A percentile compares a stretch with the other conserved stretches of the same genome.
Evolutionary conservation across 2,329 filamentous ascomycete species (phyloP).

Genomic region (Passalora sequoiae): DNA sequence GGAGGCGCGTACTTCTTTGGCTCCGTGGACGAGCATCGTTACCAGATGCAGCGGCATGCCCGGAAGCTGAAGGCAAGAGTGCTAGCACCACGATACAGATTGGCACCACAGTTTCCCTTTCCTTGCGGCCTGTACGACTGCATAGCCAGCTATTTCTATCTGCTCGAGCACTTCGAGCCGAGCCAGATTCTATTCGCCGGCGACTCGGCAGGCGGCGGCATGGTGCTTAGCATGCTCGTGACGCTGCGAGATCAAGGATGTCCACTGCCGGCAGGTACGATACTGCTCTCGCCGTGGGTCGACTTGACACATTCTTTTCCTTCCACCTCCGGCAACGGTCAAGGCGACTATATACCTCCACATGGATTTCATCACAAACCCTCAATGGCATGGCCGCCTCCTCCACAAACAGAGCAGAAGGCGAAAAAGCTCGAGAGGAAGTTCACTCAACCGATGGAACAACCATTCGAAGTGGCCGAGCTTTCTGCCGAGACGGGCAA

Average conservation of each 20-base stretch:
- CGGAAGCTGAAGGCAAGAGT: constrained; percentile 87
- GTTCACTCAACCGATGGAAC: constrained; percentile 23
- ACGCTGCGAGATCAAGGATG: constrained; percentile 75
- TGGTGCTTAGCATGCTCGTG: constrained; percentile 76
- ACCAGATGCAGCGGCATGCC: constrained; percentile 94
- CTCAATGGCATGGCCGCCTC: constrained; percentile 86
- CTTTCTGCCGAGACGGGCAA: constrained; percentile 23
- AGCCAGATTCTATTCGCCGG: constrained; percentile 81
- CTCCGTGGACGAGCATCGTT: constrained; percentile 93
- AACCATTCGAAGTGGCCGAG: constrained; percentile 26
- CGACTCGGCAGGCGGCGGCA: constrained; percentile 88
- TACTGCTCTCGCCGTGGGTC: constrained; percentile 92
- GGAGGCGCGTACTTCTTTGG: constrained; percentile 95
- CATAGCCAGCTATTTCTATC: constrained; percentile 77
- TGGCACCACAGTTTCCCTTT: constrained; percentile 92
- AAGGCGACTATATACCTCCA: constrained; percentile 80
- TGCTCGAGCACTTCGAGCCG: constrained; percentile 70
- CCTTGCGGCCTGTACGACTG: constrained; percentile 90
- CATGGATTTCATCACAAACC: constrained; percentile 88
- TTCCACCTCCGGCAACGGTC: constrained; percentile 67
- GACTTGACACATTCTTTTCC: constrained; percentile 95
- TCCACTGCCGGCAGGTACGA: constrained; percentile 79
- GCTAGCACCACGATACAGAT: constrained; percentile 76
- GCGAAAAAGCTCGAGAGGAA: constrained; percentile 18
- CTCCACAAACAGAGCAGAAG: constrained; percentile 64